Percentiles rank a stretch among this genome's conserved stretches.
Conservation (phyloP, 2,329 filamentous ascomycete genomes). For the Colletotrichum falcatum region DNA sequence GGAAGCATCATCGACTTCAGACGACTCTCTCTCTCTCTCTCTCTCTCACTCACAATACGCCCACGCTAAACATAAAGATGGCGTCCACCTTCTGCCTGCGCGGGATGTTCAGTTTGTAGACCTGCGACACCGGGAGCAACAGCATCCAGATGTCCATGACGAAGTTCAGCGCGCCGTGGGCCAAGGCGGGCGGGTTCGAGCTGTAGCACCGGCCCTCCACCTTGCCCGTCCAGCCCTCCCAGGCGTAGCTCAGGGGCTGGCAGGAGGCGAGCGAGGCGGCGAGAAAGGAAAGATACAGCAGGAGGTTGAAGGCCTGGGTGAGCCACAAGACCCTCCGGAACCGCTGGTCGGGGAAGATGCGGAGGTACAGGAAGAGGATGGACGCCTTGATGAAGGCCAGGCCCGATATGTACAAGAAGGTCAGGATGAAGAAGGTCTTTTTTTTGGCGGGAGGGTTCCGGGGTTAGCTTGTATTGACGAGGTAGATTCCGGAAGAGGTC, state of each 20-base stretch:
- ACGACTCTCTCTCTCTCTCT: not conserved
- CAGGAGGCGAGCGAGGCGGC: not conserved
- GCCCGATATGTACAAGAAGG: not conserved
- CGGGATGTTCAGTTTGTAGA: constrained; percentile 1
- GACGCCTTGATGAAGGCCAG: not conserved
- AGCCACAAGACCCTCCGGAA: not conserved
- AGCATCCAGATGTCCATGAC: constrained; percentile 25
- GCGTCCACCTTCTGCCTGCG: constrained; percentile 11
- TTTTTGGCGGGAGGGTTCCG: no score
- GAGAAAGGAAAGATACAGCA: not conserved
- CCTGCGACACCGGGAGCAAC: constrained; percentile 4
- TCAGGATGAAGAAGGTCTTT: not conserved
- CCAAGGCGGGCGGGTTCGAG: not conserved
- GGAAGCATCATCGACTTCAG: not conserved
- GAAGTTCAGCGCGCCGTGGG: constrained; percentile 10
- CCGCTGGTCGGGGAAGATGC: not conserved
- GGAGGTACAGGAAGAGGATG: constrained; percentile 2
- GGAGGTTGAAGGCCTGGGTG: not conserved
- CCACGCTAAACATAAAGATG: constrained; percentile 23
- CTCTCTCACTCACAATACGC: constrained; percentile 11
- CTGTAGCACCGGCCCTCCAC: not conserved
- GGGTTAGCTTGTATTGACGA: not conserved
- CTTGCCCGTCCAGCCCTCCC: constrained; percentile 14
- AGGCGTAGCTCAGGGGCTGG: not conserved
- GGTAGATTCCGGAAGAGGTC: not conserved